Evolutionary conservation across 108 stramenopile species (phyloP).

Genomic region (Skeletonema tropicum): DNA sequence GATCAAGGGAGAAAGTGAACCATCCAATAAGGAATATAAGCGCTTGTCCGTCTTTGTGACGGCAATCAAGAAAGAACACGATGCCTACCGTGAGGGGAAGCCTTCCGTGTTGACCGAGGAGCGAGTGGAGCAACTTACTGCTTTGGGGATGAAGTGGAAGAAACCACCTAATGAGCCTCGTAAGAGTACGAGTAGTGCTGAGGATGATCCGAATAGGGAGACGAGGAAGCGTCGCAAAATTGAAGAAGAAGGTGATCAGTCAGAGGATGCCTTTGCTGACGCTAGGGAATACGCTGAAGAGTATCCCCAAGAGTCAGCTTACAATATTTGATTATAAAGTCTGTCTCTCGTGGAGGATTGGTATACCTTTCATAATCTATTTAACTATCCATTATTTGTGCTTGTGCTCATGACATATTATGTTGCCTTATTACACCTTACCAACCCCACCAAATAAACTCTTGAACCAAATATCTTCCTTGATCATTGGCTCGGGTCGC

Average conservation of each 20-base stretch:
- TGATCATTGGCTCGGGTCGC: constrained; percentile 57
- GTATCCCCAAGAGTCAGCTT: background rate
- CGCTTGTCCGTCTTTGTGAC: constrained; percentile 7
- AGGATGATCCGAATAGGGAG: background rate
- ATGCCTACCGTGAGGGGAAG: constrained; percentile 17
- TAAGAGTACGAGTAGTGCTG: background rate
- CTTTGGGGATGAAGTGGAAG: constrained; percentile 24
- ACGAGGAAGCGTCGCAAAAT: background rate
- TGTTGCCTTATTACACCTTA: background rate
- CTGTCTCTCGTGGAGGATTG: too few relatives aligned
- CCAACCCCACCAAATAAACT: constrained; percentile 84
- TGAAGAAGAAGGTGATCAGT: background rate
- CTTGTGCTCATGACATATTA: too few relatives aligned
- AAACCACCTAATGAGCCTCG: constrained; percentile 1
- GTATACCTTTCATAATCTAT: too few relatives aligned
- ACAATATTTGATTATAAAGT: too few relatives aligned
- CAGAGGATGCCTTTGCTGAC: too few relatives aligned
- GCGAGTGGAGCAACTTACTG: constrained; percentile 19
- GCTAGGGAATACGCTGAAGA: too few relatives aligned
- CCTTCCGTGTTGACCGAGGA: constrained; percentile 6
- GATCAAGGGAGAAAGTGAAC: constrained; percentile 5
- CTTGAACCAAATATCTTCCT: constrained; percentile 81
- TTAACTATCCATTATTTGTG: too few relatives aligned
- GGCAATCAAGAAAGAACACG: constrained; percentile 15
- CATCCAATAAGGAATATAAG: constrained; percentile 14